phyloP scores from a whole-genome alignment of 768 basidiomycete species.

The Tylopilus cervinicoccineus region DNA sequence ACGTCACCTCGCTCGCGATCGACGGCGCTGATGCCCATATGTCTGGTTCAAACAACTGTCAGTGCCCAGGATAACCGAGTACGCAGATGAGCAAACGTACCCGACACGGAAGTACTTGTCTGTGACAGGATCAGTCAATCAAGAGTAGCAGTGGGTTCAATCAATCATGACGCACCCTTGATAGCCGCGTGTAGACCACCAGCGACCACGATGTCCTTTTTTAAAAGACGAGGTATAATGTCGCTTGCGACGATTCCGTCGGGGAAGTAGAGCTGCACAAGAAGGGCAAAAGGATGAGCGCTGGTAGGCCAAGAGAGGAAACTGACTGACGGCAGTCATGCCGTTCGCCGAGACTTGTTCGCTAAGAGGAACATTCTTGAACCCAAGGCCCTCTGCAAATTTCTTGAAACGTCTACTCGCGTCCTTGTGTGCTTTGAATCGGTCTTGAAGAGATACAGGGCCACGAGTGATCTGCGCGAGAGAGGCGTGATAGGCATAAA shows the following conservation, averaged over 20 bases:
- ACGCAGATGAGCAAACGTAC: conserved; percentile 31
- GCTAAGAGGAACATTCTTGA: conserved; percentile 66
- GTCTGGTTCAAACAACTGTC: conserved; percentile 37
- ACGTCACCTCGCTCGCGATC: conserved; percentile 69
- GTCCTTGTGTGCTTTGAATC: conserved; percentile 72
- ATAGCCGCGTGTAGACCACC: conserved; percentile 83
- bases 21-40: conserved; percentile 89
- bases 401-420: conserved; percentile 67
- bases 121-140: conserved; percentile 25
- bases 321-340: conserved; percentile 75
- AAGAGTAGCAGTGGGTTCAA: not conserved
- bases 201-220: conserved; percentile 76
- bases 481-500: conserved; percentile 87
- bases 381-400: conserved; percentile 59
- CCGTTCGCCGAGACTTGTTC: conserved; percentile 78
- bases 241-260: conserved; percentile 74
- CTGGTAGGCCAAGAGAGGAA: not conserved
- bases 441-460: conserved; percentile 64
- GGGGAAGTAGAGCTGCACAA: conserved; percentile 71
- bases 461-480: conserved; percentile 65
- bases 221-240: conserved; percentile 67
- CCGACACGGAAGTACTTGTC: conserved; percentile 93
- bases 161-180: conserved; percentile 52
- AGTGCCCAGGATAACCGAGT: not conserved
- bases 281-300: not conserved